These are phyloP conservation scores for Aspergillus asperescens DNA, from an alignment of 495 filamentous ascomycete genomes.

Conservation along the genomic window DNA sequence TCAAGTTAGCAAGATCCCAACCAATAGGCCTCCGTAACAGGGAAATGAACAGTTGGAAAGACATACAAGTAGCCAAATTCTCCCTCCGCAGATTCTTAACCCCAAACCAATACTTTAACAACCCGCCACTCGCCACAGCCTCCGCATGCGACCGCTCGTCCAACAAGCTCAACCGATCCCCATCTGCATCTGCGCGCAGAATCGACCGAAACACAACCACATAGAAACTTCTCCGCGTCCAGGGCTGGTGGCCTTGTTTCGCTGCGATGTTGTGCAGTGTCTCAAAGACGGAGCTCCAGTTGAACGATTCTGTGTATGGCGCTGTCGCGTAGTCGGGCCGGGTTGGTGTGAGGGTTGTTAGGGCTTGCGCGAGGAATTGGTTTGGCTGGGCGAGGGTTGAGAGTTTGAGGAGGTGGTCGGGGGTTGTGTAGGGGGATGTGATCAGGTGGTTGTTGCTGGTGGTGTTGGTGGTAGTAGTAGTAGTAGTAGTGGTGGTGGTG, in stretches of 20 bases:
- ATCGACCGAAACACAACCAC: slow-evolving; percentile 76
- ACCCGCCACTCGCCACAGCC: slow-evolving; percentile 70
- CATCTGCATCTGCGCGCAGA: slow-evolving; percentile 56
- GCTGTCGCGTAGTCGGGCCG: slow-evolving; percentile 72
- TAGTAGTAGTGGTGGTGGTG: too few relatives aligned
- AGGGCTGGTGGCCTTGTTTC: slow-evolving; percentile 42
- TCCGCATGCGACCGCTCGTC: slow-evolving; percentile 74
- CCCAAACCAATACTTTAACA: slow-evolving; percentile 89
- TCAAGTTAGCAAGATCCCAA: neutral
- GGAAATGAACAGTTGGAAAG: neutral
- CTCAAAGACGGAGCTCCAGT: slow-evolving; percentile 62
- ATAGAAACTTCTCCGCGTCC: slow-evolving; percentile 66
- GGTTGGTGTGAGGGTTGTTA: slow-evolving; percentile 56
- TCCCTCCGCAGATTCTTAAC: slow-evolving; percentile 54
- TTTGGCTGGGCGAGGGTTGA: slow-evolving; percentile 55
- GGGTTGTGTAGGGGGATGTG: slow-evolving; percentile 67
- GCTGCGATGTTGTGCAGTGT: slow-evolving; percentile 41
- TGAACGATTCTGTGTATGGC: slow-evolving; percentile 68
- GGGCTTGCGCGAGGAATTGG: slow-evolving; percentile 63
- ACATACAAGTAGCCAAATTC: slow-evolving; percentile 69
- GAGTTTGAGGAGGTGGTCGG: slow-evolving; percentile 66
- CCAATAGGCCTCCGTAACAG: neutral
- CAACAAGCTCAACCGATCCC: slow-evolving; percentile 56
- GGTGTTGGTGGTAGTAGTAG: too few relatives aligned
- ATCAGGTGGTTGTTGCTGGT: slow-evolving; percentile 36